Evolutionary conservation across 129 eudicot species (phyloP).

Genomic region (Logfia minima): DNA sequence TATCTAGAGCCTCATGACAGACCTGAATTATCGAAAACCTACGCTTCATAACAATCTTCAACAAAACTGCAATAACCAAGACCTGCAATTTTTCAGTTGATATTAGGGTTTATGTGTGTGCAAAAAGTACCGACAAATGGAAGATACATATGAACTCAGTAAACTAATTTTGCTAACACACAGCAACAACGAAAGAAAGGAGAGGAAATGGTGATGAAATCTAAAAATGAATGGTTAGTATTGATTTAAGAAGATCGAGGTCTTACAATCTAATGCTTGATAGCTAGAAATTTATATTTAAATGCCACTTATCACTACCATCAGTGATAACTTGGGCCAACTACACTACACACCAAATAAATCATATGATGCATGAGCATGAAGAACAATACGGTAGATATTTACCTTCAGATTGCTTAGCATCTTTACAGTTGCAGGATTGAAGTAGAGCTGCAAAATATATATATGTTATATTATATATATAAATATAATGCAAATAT

Average conservation of each 20-base stretch:
- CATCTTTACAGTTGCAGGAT: constrained; percentile 99
- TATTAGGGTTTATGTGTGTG: constrained; percentile 12
- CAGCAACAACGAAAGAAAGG: not conserved
- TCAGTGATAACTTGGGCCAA: not conserved
- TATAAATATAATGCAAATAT: not conserved
- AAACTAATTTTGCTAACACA: not conserved
- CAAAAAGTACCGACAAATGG: constrained; percentile 8
- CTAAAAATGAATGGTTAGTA: not conserved
- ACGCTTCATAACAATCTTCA: constrained; percentile 84
- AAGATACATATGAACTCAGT: not conserved
- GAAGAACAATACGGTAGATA: constrained; percentile 17
- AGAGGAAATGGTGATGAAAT: constrained; percentile 7
- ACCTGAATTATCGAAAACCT: constrained; percentile 96
- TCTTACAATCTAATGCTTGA: not conserved
- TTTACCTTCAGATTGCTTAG: constrained; percentile 93
- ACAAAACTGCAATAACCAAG: constrained; percentile 88
- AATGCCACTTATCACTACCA: not conserved
- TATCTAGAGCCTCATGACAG: constrained; percentile 18
- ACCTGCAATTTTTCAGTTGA: constrained; percentile 54
- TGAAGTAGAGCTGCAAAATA: constrained; percentile 78
- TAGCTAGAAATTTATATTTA: too few relatives aligned
- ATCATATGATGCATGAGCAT: constrained; percentile 16
- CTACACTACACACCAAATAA: constrained; percentile 15
- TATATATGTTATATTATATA: too few relatives aligned
- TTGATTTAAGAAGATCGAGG: not conserved